Evolutionary conservation across 78 protist species (phyloP).

Genomic region (Dictyostelium brefeldianum): DNA sequence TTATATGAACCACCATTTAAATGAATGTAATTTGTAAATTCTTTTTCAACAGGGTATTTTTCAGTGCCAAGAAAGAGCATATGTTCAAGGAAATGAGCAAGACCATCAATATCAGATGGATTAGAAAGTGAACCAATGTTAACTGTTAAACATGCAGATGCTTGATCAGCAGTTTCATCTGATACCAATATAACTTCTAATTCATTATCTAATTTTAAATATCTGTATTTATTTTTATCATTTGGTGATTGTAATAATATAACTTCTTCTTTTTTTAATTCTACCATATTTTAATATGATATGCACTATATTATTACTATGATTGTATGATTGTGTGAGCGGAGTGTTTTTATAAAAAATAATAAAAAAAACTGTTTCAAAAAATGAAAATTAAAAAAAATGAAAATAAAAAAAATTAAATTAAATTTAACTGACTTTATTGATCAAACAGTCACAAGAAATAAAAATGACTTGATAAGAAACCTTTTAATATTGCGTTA

Average conservation of each 20-base stretch:
- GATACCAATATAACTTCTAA: constrained; percentile 29
- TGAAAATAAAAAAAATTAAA: no score
- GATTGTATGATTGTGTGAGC: no score
- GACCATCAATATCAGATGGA: constrained; percentile 83
- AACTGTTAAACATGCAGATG: constrained; percentile 55
- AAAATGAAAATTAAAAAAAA: no score
- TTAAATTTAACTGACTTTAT: no score
- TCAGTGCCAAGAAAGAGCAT: constrained; percentile 86
- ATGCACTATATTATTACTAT: no score
- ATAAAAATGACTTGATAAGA: no score
- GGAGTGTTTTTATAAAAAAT: no score
- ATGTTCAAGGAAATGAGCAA: constrained; percentile 92
- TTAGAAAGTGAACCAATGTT: constrained; percentile 63
- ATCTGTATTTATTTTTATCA: constrained; percentile 51
- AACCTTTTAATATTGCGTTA: no score
- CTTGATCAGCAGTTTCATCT: not conserved
- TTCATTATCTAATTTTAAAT: constrained; percentile 51
- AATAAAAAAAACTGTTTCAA: no score
- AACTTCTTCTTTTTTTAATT: not conserved
- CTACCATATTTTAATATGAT: no score
- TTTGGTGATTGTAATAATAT: constrained; percentile 48
- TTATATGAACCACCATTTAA: constrained; percentile 33
- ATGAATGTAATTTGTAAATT: constrained; percentile 1
- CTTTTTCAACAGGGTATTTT: constrained; percentile 73
- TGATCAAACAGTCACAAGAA: no score